These are phyloP conservation scores for Trichothecium roseum DNA, from an alignment of 2,329 filamentous ascomycete genomes.

Conservation along the genomic window DNA sequence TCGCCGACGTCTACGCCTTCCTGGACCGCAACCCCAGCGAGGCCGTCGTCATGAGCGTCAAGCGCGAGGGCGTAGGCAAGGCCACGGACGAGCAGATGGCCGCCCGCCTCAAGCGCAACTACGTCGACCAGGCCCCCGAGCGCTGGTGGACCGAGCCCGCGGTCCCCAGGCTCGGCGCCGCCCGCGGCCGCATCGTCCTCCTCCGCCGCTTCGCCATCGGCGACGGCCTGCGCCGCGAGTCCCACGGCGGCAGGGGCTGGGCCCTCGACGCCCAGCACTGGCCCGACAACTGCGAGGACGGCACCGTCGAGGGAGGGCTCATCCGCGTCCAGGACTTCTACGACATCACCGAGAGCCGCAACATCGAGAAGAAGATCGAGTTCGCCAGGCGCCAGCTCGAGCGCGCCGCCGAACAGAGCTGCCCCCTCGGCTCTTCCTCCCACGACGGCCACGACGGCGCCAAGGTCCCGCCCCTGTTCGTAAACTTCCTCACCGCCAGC, in stretches of 20 bases:
- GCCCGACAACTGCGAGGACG: constrained; percentile 83
- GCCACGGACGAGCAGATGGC: constrained; percentile 71
- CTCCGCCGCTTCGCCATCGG: constrained; percentile 69
- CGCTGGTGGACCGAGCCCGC: constrained; percentile 72
- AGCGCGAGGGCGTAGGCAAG: constrained; percentile 79
- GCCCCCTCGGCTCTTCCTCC: constrained; percentile 32
- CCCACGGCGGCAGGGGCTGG: constrained; percentile 41
- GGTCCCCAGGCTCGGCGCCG: constrained; percentile 70
- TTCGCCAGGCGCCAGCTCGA: constrained; percentile 67
- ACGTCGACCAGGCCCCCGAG: constrained; percentile 44
- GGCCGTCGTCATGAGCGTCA: constrained; percentile 75
- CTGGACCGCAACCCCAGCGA: constrained; percentile 70
- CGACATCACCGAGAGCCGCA: constrained; percentile 64
- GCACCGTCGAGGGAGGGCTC: constrained; percentile 52
- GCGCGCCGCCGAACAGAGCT: constrained; percentile 49
- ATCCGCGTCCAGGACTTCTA: constrained; percentile 93
- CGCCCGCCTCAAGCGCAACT: constrained; percentile 62
- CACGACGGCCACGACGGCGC: constrained; percentile 8
- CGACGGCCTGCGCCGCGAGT: constrained; percentile 34
- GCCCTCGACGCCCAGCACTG: constrained; percentile 57
- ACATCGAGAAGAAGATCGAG: constrained; percentile 72
- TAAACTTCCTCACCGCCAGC: constrained; percentile 85
- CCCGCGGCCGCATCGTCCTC: constrained; percentile 73
- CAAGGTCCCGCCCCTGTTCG: constrained; percentile 54
- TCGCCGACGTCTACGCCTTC: constrained; percentile 64